Conservation (phyloP, 1,284 basidiomycete genomes). For the Leccinum griseonigrum region DNA sequence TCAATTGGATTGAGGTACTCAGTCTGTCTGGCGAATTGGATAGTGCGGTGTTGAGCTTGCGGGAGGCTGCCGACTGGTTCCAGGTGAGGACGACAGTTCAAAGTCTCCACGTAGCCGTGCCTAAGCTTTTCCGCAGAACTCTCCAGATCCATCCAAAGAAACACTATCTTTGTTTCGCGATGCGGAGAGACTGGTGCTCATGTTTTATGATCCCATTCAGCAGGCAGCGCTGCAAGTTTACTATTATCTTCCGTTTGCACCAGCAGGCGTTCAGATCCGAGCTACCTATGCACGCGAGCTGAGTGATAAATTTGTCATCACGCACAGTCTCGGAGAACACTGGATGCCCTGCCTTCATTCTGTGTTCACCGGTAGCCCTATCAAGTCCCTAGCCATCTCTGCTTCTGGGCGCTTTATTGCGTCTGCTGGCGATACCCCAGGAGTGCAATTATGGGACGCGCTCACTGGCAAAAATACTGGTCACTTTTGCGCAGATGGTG, state of each 20-base stretch:
- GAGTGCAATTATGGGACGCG: constrained; percentile 23
- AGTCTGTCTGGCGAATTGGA: constrained; percentile 20
- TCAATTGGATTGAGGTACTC: constrained; percentile 25
- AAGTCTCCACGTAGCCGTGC: background rate
- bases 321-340: constrained; percentile 12
- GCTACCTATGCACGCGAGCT: constrained; percentile 14
- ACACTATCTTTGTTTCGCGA: constrained; percentile 14
- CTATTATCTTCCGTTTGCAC: constrained; percentile 16
- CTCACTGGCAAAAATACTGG: constrained; percentile 18
- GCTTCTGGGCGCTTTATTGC: constrained; percentile 17
- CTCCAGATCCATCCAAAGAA: constrained; percentile 6
- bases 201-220: constrained; percentile 22
- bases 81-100: constrained; percentile 9
- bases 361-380: constrained; percentile 7
- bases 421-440: constrained; percentile 15
- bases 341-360: constrained; percentile 19
- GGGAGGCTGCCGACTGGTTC: constrained; percentile 14
- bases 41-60: constrained; percentile 15
- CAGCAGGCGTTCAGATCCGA: constrained; percentile 14
- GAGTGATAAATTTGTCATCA: constrained; percentile 13
- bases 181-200: constrained; percentile 23
- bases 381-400: constrained; percentile 21
- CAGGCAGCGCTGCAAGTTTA: constrained; percentile 23
- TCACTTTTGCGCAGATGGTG: constrained; percentile 9
- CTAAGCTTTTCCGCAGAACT: constrained; percentile 4